Conservation (phyloP, 225 moss, liverwort and hornwort genomes). For the Antitrichia curtipendula region DNA sequence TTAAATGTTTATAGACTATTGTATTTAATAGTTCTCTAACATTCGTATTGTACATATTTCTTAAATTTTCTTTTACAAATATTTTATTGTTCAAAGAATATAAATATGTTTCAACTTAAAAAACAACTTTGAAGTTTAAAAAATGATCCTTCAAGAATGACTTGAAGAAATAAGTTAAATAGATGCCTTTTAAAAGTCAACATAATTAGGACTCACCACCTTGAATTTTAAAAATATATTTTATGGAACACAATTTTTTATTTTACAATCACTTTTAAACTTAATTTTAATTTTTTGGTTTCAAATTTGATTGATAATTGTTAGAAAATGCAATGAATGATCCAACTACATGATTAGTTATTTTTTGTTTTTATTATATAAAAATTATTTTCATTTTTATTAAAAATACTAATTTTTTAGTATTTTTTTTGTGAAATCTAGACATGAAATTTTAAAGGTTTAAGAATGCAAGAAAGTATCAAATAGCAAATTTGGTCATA, state of each 20-base stretch:
- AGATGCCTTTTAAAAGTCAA: not conserved
- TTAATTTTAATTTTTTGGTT: too few relatives aligned
- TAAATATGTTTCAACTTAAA: not conserved
- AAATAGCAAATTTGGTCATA: not conserved
- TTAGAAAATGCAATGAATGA: not conserved
- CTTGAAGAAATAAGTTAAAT: not conserved
- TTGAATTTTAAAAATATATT: too few relatives aligned
- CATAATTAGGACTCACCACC: not conserved
- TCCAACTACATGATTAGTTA: not conserved
- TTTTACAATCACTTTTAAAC: too few relatives aligned
- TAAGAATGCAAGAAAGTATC: too few relatives aligned
- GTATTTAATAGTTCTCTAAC: too few relatives aligned
- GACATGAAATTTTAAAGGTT: not conserved
- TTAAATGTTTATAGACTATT: too few relatives aligned
- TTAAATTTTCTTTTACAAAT: not conserved
- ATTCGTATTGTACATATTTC: too few relatives aligned
- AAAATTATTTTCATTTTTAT: not conserved
- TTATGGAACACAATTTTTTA: too few relatives aligned
- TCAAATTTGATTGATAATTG: too few relatives aligned
- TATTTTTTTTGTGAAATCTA: not conserved
- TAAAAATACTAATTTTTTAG: not conserved
- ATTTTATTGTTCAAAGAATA: not conserved
- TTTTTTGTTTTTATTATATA: not conserved
- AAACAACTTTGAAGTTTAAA: too few relatives aligned
- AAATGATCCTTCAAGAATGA: too few relatives aligned